phyloP scores from a whole-genome alignment of 2,329 filamentous ascomycete genomes.

The Pezicula neosporulosa region DNA sequence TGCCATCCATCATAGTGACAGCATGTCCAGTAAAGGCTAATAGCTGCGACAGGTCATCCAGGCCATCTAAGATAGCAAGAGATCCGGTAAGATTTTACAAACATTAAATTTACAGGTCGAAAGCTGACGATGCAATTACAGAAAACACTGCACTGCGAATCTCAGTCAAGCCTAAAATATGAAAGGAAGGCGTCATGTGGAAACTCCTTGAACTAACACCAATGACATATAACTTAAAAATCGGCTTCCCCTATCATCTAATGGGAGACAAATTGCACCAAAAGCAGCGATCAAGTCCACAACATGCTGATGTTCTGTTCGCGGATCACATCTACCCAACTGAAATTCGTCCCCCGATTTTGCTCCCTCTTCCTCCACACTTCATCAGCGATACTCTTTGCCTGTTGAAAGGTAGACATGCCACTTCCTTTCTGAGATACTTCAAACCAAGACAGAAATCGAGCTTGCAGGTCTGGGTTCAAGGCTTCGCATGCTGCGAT shows the following conservation, averaged over 20 bases:
- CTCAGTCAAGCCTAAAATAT: no score
- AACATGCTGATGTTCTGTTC: not conserved
- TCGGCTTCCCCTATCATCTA: not conserved
- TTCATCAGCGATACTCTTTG: not conserved
- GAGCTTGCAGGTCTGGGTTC: not conserved
- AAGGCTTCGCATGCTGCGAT: conserved; percentile 1
- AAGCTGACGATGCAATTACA: no score
- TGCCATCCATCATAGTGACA: no score
- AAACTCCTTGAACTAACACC: no score
- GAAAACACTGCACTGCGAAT: no score
- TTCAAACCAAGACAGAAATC: not conserved
- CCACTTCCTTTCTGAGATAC: not conserved
- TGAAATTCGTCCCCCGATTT: not conserved
- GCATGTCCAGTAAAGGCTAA: no score
- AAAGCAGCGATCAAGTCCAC: not conserved
- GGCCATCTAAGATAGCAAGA: not conserved
- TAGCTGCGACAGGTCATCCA: no score
- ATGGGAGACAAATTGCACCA: not conserved
- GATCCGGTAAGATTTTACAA: not conserved
- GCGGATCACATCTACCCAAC: not conserved
- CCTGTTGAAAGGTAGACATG: not conserved
- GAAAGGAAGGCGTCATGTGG: no score
- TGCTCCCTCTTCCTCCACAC: not conserved
- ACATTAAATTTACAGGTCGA: no score
- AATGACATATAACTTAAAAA: no score